These are phyloP conservation scores for Dactylellina cionopaga DNA, from an alignment of 2,329 filamentous ascomycete genomes.

Conservation along the genomic window DNA sequence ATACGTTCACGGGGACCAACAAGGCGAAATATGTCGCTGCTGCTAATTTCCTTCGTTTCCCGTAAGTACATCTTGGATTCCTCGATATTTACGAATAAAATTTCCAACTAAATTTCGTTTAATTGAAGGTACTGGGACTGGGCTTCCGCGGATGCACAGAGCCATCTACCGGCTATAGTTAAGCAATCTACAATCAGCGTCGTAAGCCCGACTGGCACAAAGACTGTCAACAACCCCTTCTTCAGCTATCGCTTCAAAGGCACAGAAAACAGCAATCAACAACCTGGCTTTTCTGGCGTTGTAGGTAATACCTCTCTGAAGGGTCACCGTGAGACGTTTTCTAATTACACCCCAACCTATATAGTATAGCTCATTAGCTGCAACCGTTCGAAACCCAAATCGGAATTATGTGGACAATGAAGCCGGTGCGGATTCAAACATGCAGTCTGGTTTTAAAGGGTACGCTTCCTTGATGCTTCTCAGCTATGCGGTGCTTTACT, in stretches of 20 bases:
- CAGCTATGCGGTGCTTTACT: conserved; percentile 1
- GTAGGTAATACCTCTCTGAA: too few relatives aligned
- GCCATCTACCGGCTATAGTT: conserved; percentile 47
- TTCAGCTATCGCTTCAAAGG: conserved; percentile 8
- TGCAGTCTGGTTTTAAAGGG: conserved; percentile 22
- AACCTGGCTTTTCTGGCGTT: neutral
- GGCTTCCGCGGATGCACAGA: conserved; percentile 37
- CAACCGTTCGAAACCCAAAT: neutral
- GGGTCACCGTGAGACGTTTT: neutral
- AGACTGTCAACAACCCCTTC: conserved; percentile 20
- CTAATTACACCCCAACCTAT: too few relatives aligned
- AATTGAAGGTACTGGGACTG: conserved; percentile 56
- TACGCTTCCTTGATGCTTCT: neutral
- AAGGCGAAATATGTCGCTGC: conserved; percentile 53
- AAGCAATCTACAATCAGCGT: conserved; percentile 38
- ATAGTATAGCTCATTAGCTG: neutral
- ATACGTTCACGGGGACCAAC: conserved; percentile 47
- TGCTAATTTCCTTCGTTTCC: conserved; percentile 52
- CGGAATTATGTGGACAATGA: conserved; percentile 28
- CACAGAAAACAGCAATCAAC: neutral
- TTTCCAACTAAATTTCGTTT: neutral
- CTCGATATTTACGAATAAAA: neutral
- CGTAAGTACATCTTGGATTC: conserved; percentile 45
- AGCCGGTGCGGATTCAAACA: neutral
- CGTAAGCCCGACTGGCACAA: conserved; percentile 15